Base-by-base conservation (phyloP, 495 filamentous ascomycete species). In the Talaromyces adpressus region DNA sequence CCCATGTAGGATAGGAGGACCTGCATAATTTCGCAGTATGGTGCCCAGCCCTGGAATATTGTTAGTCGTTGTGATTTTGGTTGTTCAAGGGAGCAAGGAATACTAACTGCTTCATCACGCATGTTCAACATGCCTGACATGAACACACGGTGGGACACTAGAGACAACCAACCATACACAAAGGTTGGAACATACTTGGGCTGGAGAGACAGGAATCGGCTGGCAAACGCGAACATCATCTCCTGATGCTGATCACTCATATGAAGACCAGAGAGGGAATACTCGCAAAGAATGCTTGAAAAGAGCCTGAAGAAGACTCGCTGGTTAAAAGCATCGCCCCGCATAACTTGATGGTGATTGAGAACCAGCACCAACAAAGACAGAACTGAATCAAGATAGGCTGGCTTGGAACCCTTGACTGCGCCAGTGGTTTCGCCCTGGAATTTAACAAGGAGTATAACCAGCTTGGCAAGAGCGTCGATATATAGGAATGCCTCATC, bases 281-380 rank as follows among this genome's bases (percentile, higher is more conserved):
- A 85, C 64, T 93, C 86, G 70, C 87, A 91, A 4, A 97, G 78
- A 39, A 97, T 82, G 67, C 85, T 89, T 1, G 93, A 92, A 71
- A 96, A 93, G 59, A 98, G 82, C 25, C 94, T 85, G 85, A 91
- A 92, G 80, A 97, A 97, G 61, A 94, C 90, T 56, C 89, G 89
- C 68, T 92, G 89, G 69, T 88, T 92, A 81, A 95, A 95, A 23
- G 77, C 80, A 47, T 97, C 92, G 5, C 87, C 90, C 53, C 89
- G 85, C 73, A 85, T 92, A 47, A 90, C 81, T 65, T 96, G 89
- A 66, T 97, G 91, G 63, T 91, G 84, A 72, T 90, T 94, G 58
- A 97, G 80, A 12, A 97, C 85, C 58, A 98, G 72, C 6, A 93
- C 82, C 49, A 93, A 77, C 14, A 96, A 72, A 9, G 87, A 85